Evolutionary conservation across 495 filamentous ascomycete genomes (phyloP).

Genomic region (Symbiotaphrina buchneri): DNA sequence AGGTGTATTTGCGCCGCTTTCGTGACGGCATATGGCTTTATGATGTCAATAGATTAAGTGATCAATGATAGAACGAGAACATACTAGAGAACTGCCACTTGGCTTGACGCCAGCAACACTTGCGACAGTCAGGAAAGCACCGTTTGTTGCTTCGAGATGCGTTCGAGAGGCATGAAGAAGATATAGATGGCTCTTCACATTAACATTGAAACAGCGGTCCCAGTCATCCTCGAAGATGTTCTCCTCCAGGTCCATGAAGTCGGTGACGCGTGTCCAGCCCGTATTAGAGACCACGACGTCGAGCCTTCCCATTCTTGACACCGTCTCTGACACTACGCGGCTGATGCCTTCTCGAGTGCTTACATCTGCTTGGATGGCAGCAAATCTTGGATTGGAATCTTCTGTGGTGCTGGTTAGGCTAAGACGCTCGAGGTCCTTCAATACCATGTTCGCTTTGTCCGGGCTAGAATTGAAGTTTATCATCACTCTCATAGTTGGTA

Average conservation of each 20-base stretch:
- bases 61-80: conserved; percentile 1
- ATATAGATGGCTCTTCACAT: conserved; percentile 34
- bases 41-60: neutral
- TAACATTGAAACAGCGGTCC: conserved; percentile 31
- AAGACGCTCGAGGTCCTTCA: conserved; percentile 24
- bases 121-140: conserved; percentile 28
- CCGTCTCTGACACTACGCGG: conserved; percentile 18
- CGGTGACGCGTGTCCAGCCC: conserved; percentile 28
- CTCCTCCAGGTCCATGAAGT: conserved; percentile 27
- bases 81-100: conserved; percentile 23
- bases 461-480: conserved; percentile 28
- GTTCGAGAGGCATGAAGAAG: conserved; percentile 24
- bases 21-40: conserved; percentile 23
- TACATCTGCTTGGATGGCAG: conserved; percentile 24
- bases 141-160: conserved; percentile 22
- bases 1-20: conserved; percentile 36
- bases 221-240: conserved; percentile 30
- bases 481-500: conserved; percentile 25
- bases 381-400: conserved; percentile 14
- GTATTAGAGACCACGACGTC: conserved; percentile 32
- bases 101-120: conserved; percentile 27
- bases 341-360: conserved; percentile 18
- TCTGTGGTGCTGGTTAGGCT: too few species aligned
- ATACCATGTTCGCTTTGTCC: conserved; percentile 17
- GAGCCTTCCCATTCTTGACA: conserved; percentile 21